Base-by-base conservation (phyloP, 2,329 filamentous ascomycete species). In the Alternaria sp. region DNA sequence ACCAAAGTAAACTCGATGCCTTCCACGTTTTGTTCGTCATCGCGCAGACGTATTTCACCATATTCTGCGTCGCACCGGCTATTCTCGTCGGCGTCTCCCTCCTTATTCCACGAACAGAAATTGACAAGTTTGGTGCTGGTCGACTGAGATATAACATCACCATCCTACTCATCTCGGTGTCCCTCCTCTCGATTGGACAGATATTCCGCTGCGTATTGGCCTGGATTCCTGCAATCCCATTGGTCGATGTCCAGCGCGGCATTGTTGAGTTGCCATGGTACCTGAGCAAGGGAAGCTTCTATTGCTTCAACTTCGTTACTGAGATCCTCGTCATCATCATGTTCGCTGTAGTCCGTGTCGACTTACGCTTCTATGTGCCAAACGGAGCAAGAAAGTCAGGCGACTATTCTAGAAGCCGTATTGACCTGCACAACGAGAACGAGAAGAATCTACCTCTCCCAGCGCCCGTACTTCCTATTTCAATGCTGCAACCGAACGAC, bases 321-420 rank as follows among this genome's bases (percentile, higher is more conserved):
- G 93, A 97, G 77, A 80, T 94, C 49, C 72, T 90, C 14, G 88
- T 93, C 43, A 83, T 94, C 11, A 85, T 84, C 51, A 80, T 89
- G 11, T 94, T 91, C 78, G 84, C 89, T 1, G 67, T 91, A 14
- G 78, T 84, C 11, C 86, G 93, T 38, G 88, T 96, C 62, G 93
- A 96, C 74, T 83, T 85, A 60, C 87, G 91, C 39, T 96, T 96
- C 81, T 85, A 90, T 72, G 81, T 96, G 30, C 91, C 91, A 0
- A 82, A 95, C 71, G 89, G 90, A 48, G 87, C 88, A 71, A 85
- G 84, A 42, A 83, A 81, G 2, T 66, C 69, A 18, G 75, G 75
- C 22, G 73, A 72, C 30, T 77, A 77, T 57, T 60, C 64, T 14
- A 63, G 65, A 28, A 71, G 68, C 42, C 66, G 61, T 7, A 64